Conservation (phyloP, 2,329 filamentous ascomycete genomes). For the Fusarium proliferatum region DNA sequence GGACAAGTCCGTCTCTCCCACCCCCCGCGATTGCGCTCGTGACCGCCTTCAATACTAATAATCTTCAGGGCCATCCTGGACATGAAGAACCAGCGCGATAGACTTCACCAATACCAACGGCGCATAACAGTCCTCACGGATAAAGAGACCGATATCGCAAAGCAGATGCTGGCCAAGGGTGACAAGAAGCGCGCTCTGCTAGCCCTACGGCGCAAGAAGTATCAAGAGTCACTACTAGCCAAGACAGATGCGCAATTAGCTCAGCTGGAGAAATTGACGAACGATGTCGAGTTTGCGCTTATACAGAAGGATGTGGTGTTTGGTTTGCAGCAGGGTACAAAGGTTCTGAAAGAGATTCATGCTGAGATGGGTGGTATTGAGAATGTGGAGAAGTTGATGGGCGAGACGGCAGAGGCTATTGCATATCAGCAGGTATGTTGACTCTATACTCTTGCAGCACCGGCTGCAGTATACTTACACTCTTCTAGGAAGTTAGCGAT, state of each 20-base stretch:
- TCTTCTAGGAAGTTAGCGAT: constrained; percentile 83
- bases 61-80: constrained; percentile 88
- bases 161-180: constrained; percentile 80
- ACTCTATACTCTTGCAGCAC: rapidly evolving
- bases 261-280: constrained; percentile 88
- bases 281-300: constrained; percentile 92
- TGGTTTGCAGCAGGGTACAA: constrained; percentile 90
- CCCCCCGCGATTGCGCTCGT: constrained; percentile 28
- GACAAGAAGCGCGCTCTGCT: constrained; percentile 86
- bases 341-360: constrained; percentile 90
- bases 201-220: constrained; percentile 93
- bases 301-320: constrained; percentile 97
- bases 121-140: constrained; percentile 87
- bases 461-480: constrained; percentile 10
- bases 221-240: constrained; percentile 87
- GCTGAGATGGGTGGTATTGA: constrained; percentile 96
- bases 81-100: constrained; percentile 97
- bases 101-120: constrained; percentile 94
- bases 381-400: constrained; percentile 94
- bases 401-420: constrained; percentile 88
- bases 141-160: constrained; percentile 87
- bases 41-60: constrained; percentile 23
- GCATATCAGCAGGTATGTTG: constrained; percentile 84
- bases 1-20: constrained; percentile 75
- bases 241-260: constrained; percentile 96